Percentiles rank a stretch among this genome's conserved stretches.
Evolutionary conservation across 2,329 filamentous ascomycete genomes (phyloP).

Genomic region (Diaporthe australafricana): DNA sequence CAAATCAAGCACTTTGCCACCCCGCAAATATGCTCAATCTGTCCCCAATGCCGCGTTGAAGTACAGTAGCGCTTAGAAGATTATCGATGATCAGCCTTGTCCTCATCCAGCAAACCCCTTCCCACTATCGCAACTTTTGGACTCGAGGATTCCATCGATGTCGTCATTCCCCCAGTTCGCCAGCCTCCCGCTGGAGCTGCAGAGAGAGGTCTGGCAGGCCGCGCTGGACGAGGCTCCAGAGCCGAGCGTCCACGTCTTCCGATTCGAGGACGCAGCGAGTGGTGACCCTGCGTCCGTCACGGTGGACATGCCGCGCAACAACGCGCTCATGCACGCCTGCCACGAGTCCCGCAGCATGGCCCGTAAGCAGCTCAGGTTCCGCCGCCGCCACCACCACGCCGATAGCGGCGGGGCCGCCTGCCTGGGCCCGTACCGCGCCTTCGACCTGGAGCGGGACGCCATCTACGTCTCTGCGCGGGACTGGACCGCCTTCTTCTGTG

Average conservation of each 20-base stretch:
- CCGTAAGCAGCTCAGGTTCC: not conserved
- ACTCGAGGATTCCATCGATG: not conserved
- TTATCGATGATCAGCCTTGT: no score
- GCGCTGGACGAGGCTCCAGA: not conserved
- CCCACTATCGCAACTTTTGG: rapidly evolving
- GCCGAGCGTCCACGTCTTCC: not conserved
- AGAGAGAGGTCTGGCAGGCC: slow-evolving; percentile 10
- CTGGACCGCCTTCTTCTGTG: not conserved
- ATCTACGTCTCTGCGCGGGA: not conserved
- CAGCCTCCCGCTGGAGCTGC: slow-evolving; percentile 12
- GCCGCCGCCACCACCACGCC: not conserved
- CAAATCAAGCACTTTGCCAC: not conserved
- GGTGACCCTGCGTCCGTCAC: not conserved
- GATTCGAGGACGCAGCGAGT: not conserved
- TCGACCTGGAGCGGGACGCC: not conserved
- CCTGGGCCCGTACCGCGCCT: not conserved
- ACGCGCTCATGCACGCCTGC: not conserved
- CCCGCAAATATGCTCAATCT: not conserved
- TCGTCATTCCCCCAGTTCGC: slow-evolving; percentile 4
- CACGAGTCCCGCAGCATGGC: slow-evolving; percentile 9
- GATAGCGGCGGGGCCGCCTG: no score
- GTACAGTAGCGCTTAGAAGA: no score
- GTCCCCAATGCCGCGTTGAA: not conserved
- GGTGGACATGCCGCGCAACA: not conserved
- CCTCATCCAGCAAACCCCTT: not conserved